Percentiles rank a stretch among this genome's conserved stretches.
These are phyloP conservation scores for Viola odorata DNA, from an alignment of 345 rosid genomes.

Conservation along the genomic window DNA sequence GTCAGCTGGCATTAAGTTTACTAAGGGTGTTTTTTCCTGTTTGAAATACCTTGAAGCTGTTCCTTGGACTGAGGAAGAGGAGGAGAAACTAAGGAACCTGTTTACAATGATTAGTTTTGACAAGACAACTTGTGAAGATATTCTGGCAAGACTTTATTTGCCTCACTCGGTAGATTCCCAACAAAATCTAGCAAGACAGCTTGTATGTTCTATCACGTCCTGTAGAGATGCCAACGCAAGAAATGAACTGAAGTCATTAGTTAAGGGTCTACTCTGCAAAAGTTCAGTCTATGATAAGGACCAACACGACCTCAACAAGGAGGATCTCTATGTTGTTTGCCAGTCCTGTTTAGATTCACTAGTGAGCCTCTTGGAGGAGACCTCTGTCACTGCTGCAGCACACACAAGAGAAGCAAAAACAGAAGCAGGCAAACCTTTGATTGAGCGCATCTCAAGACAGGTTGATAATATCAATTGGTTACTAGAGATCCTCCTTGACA, in stretches of 20 bases:
- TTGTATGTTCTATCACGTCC: slow-evolving; percentile 62
- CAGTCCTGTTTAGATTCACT: slow-evolving; percentile 51
- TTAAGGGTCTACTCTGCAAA: slow-evolving; percentile 77
- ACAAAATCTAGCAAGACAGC: slow-evolving; percentile 57
- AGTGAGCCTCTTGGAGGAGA: slow-evolving; percentile 51
- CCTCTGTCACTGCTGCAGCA: slow-evolving; percentile 21
- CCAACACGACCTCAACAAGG: slow-evolving; percentile 61
- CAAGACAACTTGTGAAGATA: slow-evolving; percentile 48
- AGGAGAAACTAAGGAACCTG: slow-evolving; percentile 65
- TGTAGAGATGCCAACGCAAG: slow-evolving; percentile 61
- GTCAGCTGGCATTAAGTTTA: slow-evolving; percentile 64
- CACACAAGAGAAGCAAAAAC: slow-evolving; percentile 15
- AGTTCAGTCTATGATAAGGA: slow-evolving; percentile 86
- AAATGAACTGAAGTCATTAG: slow-evolving; percentile 72
- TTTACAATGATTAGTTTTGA: slow-evolving; percentile 53
- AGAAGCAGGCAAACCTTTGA: slow-evolving; percentile 50
- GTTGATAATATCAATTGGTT: slow-evolving; percentile 88
- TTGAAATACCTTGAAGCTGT: slow-evolving; percentile 83
- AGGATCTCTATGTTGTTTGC: slow-evolving; percentile 57
- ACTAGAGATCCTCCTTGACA: slow-evolving; percentile 69
- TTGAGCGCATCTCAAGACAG: slow-evolving; percentile 66
- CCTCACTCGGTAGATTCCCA: slow-evolving; percentile 32
- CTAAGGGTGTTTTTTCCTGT: slow-evolving; percentile 59
- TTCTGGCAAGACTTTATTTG: slow-evolving; percentile 53
- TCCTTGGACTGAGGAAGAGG: slow-evolving; percentile 98